A percentile compares a stretch with the other conserved stretches of the same genome.
Evolutionary conservation across 225 moss, liverwort and hornwort genomes (phyloP).

Genomic region (Bryum argenteum): DNA sequence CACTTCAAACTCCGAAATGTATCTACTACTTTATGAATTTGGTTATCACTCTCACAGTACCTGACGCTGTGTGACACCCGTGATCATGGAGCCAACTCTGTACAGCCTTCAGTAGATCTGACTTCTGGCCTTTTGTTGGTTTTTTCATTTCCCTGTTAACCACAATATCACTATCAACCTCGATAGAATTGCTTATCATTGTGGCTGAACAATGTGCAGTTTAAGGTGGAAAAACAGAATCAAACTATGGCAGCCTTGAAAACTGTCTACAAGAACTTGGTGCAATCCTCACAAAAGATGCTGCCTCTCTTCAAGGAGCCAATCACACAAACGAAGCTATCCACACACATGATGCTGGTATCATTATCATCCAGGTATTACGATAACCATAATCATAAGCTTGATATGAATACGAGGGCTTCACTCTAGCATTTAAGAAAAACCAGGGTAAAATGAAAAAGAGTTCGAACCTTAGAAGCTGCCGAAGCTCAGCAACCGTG

Average conservation of each 20-base stretch:
- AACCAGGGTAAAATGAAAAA: not conserved
- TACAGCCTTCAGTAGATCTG: conserved; percentile 74
- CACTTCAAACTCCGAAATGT: no score
- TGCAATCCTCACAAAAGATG: not conserved
- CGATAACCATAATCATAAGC: no score
- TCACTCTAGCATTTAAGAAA: not conserved
- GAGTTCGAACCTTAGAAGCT: conserved; percentile 47
- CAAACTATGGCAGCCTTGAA: not conserved
- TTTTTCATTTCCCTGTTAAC: conserved; percentile 63
- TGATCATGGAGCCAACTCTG: conserved; percentile 67
- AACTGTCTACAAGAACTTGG: not conserved
- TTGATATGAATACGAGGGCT: conserved; percentile 16
- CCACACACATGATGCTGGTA: no score
- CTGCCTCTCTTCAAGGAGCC: not conserved
- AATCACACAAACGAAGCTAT: no score
- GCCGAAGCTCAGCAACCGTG: conserved; percentile 59
- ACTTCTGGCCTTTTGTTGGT: conserved; percentile 73
- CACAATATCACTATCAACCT: not conserved
- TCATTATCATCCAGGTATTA: no score
- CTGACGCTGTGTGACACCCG: conserved; percentile 36
- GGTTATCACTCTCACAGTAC: conserved; percentile 14
- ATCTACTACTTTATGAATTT: not conserved
- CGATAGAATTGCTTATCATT: not conserved
- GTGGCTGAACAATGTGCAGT: no score
- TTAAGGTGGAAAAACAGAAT: no score